phyloP scores from a whole-genome alignment of 2,329 filamentous ascomycete genomes.

The Chrysoporthe puriensis region DNA sequence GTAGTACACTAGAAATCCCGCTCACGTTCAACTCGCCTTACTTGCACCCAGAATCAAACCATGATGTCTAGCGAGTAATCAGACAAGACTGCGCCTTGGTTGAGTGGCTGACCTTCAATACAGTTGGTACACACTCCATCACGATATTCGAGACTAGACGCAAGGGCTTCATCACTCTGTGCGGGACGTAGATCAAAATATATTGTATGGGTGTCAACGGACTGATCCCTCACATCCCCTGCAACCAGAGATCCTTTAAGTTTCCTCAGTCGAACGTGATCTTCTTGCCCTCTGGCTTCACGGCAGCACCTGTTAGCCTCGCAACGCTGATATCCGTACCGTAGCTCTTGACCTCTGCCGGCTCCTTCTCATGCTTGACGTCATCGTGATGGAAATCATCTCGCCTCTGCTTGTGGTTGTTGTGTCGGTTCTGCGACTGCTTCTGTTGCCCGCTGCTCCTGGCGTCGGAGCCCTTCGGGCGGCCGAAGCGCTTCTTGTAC shows the following conservation, averaged over 20 bases:
- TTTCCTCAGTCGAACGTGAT: slow-evolving; percentile 69
- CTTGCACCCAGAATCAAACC: too few species aligned
- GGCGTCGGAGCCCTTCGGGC: slow-evolving; percentile 11
- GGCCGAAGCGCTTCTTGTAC: slow-evolving; percentile 90
- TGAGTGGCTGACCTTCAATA: too few species aligned
- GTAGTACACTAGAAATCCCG: too few species aligned
- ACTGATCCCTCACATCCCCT: not conserved
- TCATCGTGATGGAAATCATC: not conserved
- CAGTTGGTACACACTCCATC: too few species aligned
- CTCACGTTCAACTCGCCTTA: too few species aligned
- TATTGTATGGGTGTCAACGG: not conserved
- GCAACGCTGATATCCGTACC: slow-evolving; percentile 55
- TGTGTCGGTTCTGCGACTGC: slow-evolving; percentile 5
- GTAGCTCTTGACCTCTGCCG: slow-evolving; percentile 40
- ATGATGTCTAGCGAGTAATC: too few species aligned
- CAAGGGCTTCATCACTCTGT: too few species aligned
- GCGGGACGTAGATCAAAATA: not conserved
- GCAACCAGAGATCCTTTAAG: too few species aligned
- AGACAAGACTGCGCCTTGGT: too few species aligned
- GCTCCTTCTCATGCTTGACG: slow-evolving; percentile 37
- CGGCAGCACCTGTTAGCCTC: slow-evolving; percentile 77
- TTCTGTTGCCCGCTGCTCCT: not conserved
- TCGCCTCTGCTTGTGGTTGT: not conserved
- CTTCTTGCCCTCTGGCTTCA: slow-evolving; percentile 79
- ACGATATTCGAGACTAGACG: too few species aligned